phyloP scores from a whole-genome alignment of 257 asterid species.

The Salvia hispanica region DNA sequence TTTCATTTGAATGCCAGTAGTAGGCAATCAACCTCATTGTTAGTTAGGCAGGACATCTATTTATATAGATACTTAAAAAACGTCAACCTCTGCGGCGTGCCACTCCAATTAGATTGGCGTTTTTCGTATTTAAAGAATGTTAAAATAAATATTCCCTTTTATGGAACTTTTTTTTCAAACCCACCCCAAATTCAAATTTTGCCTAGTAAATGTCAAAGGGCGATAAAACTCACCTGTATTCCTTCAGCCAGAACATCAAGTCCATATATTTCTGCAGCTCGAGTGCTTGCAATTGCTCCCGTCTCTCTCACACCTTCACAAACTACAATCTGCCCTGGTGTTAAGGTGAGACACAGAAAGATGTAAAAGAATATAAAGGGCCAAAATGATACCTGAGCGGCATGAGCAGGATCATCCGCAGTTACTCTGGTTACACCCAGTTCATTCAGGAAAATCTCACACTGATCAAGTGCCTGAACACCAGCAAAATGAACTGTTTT shows the following conservation, averaged over 20 bases:
- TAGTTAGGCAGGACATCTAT: too few relatives aligned
- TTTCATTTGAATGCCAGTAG: too few relatives aligned
- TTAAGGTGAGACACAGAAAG: constrained; percentile 24
- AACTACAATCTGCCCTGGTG: constrained; percentile 70
- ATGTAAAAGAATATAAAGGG: constrained; percentile 12
- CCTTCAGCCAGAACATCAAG: constrained; percentile 79
- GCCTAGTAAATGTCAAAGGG: not conserved
- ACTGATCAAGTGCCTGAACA: constrained; percentile 83
- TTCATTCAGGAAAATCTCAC: constrained; percentile 57
- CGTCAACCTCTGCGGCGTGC: too few relatives aligned
- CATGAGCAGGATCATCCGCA: constrained; percentile 77
- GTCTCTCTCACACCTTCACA: constrained; percentile 61
- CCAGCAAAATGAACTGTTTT: not conserved
- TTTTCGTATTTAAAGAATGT: too few relatives aligned
- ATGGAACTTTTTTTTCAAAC: too few relatives aligned
- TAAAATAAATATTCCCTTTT: too few relatives aligned
- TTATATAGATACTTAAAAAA: too few relatives aligned
- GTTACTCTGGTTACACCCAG: constrained; percentile 57
- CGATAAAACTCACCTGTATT: constrained; percentile 61
- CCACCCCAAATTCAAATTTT: too few relatives aligned
- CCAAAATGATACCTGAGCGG: constrained; percentile 72
- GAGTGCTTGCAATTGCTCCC: constrained; percentile 86
- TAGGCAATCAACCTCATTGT: too few relatives aligned
- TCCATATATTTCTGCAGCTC: constrained; percentile 90
- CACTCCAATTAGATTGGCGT: too few relatives aligned